Evolutionary conservation across 768 basidiomycete species (phyloP).

Genomic region (Auriscalpium orientale): DNA sequence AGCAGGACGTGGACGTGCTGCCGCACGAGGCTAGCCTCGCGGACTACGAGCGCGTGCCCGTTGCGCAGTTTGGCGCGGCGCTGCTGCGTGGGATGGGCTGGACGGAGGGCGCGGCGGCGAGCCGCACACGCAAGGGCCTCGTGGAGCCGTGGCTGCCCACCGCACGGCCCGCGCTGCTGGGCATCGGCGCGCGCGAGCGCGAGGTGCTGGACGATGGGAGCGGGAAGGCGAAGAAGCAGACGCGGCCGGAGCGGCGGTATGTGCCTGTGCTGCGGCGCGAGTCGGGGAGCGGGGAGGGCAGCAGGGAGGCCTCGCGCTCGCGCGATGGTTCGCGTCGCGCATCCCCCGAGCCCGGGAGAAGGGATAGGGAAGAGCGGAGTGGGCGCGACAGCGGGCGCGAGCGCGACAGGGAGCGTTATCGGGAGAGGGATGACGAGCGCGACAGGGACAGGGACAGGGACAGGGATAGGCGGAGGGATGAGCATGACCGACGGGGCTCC

Average conservation of each 20-base stretch:
- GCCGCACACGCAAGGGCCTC: constrained; percentile 43
- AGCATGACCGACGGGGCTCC: neutral
- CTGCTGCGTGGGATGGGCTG: constrained; percentile 96
- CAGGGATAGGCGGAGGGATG: neutral
- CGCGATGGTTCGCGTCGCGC: neutral
- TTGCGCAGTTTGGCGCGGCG: constrained; percentile 89
- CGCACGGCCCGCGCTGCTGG: constrained; percentile 78
- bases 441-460: neutral
- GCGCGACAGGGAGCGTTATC: neutral
- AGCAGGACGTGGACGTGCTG: constrained; percentile 74
- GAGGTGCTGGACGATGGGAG: constrained; percentile 66
- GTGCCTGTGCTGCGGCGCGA: constrained; percentile 77
- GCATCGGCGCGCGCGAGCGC: constrained; percentile 89
- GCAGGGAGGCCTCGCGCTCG: neutral
- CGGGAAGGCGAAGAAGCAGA: constrained; percentile 34
- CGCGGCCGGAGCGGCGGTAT: constrained; percentile 66
- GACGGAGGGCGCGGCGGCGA: constrained; percentile 74
- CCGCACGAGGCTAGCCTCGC: constrained; percentile 70
- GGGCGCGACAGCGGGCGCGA: neutral
- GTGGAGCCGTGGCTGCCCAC: constrained; percentile 77
- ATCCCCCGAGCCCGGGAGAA: neutral
- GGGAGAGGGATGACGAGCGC: neutral
- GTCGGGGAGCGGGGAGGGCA: constrained; percentile 17
- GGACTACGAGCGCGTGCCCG: constrained; percentile 87
- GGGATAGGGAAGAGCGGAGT: neutral